Base-by-base conservation (phyloP, 805 yeast species). In the Lachancea cidri region DNA sequence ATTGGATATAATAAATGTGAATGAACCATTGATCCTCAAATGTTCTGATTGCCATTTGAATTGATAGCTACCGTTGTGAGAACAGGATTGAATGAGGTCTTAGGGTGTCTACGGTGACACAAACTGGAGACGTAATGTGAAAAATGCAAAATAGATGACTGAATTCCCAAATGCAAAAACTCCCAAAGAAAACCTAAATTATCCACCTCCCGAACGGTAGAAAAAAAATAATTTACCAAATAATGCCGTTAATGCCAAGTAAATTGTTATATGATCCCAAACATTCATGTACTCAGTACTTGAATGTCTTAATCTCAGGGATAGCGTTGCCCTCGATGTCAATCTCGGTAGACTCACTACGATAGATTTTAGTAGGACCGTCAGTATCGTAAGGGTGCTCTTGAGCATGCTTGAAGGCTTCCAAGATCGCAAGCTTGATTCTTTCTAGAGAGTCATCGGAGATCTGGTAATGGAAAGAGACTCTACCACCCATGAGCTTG, bases 391-490 rank as follows among this genome's bases (percentile, higher is more conserved):
- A 74, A 24, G 87, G 87, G 49, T 76, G 68, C 35, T 56, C 58
- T 49, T 70, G 59, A 1, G 87, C 74, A 47, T 73, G 68, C 41
- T 76, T 72, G 51, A 65, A 71, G 29, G 83, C 70, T 56, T 82
- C 87, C 27, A 67, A 53, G 15, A 84, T 63, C 2, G 81, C 81
- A 35, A 58, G 55, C 53, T 81, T 82, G 36, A 83, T 68, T 36
- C 66, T 68, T 39, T 76, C 83, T 36, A 81, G 61, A 20, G 83
- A 71, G 34, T 72, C 76, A 19, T 67, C 66, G 17, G 77, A 62
- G 43, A 71, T 74, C 63, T 81, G 88, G 61, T 77, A 79, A 52
- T 86, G 95, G 71, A 88, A 82, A 1, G 95, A 86, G 35, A 89
- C 64, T 56, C 96, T 75, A 39, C 79, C 80, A 38, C 88, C 87